phyloP scores from a whole-genome alignment of 2,329 filamentous ascomycete species.

The Fusarium annulatum region DNA sequence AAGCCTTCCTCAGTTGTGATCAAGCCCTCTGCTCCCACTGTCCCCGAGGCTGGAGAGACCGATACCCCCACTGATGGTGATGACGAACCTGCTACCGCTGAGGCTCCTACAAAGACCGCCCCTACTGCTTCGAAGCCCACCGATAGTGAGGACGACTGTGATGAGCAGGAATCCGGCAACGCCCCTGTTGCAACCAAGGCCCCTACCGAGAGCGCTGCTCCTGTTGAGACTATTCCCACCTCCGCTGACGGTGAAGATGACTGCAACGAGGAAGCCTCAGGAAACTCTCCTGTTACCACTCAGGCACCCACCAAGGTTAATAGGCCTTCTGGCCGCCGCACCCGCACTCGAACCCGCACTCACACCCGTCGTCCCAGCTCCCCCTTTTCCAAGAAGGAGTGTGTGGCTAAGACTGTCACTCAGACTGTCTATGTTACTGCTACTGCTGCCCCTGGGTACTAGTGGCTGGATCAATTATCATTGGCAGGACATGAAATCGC shows the following conservation, averaged over 20 bases:
- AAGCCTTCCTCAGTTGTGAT: conserved; percentile 19
- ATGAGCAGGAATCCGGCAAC: neutral
- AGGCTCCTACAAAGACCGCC: neutral
- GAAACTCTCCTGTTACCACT: neutral
- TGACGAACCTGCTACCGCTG: neutral
- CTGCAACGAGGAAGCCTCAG: conserved; percentile 18
- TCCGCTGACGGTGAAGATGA: conserved; percentile 10
- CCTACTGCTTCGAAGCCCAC: neutral
- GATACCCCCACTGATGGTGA: neutral
- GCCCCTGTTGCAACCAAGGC: neutral
- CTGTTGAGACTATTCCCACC: neutral
- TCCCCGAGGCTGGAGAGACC: neutral
- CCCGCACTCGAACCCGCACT: conserved; percentile 16
- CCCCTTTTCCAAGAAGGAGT: conserved; percentile 17
- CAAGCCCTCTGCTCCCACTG: conserved; percentile 4
- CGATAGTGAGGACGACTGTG: neutral
- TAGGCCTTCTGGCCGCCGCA: conserved; percentile 21
- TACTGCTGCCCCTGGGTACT: conserved; percentile 18
- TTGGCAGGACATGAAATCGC: neutral
- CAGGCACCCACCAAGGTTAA: conserved; percentile 10
- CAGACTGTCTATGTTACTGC: conserved; percentile 40
- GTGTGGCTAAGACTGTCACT: conserved; percentile 32
- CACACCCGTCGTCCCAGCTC: conserved; percentile 23
- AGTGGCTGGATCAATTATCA: neutral
- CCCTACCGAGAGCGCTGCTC: neutral